These are phyloP conservation scores for Penicillium sp. DNA, from an alignment of 2,329 filamentous ascomycete species.

Conservation along the genomic window DNA sequence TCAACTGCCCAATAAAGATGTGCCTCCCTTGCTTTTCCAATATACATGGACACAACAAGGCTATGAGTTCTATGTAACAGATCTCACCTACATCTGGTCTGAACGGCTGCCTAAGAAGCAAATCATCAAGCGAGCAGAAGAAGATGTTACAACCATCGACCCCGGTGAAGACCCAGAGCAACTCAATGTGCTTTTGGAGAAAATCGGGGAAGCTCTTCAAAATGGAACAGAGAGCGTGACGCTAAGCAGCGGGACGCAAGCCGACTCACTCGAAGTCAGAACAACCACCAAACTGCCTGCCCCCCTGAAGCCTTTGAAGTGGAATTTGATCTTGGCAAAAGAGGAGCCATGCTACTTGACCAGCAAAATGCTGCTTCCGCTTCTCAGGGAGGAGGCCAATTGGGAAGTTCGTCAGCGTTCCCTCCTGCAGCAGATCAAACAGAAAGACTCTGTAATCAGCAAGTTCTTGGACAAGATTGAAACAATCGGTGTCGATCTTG, in stretches of 20 bases:
- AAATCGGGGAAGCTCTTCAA: conserved; percentile 53
- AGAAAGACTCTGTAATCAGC: conserved; percentile 61
- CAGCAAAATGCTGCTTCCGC: conserved; percentile 54
- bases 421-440: conserved; percentile 52
- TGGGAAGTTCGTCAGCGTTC: conserved; percentile 51
- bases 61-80: conserved; percentile 59
- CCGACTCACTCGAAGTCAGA: conserved; percentile 45
- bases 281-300: conserved; percentile 54
- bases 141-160: conserved; percentile 58
- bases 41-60: conserved; percentile 37
- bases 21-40: conserved; percentile 43
- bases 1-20: conserved; percentile 21
- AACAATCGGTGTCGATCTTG: conserved; percentile 56
- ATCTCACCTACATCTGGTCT: conserved; percentile 60
- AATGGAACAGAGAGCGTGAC: conserved; percentile 33
- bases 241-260: conserved; percentile 29
- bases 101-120: conserved; percentile 49
- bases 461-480: conserved; percentile 62
- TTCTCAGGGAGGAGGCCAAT: conserved; percentile 51
- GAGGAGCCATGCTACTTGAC: conserved; percentile 46
- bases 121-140: conserved; percentile 52
- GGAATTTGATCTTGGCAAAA: conserved; percentile 52
- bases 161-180: conserved; percentile 60
- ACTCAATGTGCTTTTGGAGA: conserved; percentile 56
- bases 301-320: conserved; percentile 55